phyloP scores from a whole-genome alignment of 2,329 filamentous ascomycete genomes.

The Fusarium verrucosum region DNA sequence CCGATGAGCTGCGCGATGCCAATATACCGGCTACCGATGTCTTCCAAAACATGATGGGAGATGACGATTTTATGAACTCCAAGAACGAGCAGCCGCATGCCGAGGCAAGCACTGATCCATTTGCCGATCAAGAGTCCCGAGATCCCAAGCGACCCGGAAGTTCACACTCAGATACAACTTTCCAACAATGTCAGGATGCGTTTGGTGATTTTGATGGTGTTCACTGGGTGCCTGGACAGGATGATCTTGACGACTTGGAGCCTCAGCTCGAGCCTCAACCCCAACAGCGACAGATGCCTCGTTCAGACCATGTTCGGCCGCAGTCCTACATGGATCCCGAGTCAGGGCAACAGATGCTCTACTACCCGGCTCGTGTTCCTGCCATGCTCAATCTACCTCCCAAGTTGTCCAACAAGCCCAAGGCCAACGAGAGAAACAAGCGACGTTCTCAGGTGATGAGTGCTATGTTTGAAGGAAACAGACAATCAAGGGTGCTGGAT shows the following conservation, averaged over 20 bases:
- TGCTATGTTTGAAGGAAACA: slow-evolving; percentile 57
- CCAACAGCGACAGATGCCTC: slow-evolving; percentile 42
- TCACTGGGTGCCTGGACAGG: slow-evolving; percentile 70
- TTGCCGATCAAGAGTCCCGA: slow-evolving; percentile 30
- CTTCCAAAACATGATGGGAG: slow-evolving; percentile 49
- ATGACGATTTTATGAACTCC: slow-evolving; percentile 33
- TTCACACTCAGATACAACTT: slow-evolving; percentile 67
- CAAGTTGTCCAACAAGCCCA: slow-evolving; percentile 79
- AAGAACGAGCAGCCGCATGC: slow-evolving; percentile 8
- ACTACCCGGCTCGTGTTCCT: slow-evolving; percentile 93
- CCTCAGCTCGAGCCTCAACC: slow-evolving; percentile 28
- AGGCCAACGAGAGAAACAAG: slow-evolving; percentile 70
- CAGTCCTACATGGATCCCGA: slow-evolving; percentile 70
- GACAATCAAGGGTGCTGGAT: slow-evolving; percentile 38
- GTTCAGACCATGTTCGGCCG: slow-evolving; percentile 51
- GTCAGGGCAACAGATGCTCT: slow-evolving; percentile 84
- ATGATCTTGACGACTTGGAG: slow-evolving; percentile 38
- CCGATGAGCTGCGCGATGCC: slow-evolving; percentile 51
- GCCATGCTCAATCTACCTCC: slow-evolving; percentile 93
- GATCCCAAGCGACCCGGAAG: slow-evolving; percentile 51
- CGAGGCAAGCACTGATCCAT: slow-evolving; percentile 18
- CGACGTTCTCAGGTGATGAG: slow-evolving; percentile 78
- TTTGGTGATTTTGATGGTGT: slow-evolving; percentile 87
- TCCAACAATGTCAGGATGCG: slow-evolving; percentile 71
- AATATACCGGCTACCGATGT: slow-evolving; percentile 45